Percentiles rank a stretch among this genome's conserved stretches.
These are phyloP conservation scores for Cordyceps fumosorosea DNA, from an alignment of 2,329 filamentous ascomycete species.

Conservation along the genomic window DNA sequence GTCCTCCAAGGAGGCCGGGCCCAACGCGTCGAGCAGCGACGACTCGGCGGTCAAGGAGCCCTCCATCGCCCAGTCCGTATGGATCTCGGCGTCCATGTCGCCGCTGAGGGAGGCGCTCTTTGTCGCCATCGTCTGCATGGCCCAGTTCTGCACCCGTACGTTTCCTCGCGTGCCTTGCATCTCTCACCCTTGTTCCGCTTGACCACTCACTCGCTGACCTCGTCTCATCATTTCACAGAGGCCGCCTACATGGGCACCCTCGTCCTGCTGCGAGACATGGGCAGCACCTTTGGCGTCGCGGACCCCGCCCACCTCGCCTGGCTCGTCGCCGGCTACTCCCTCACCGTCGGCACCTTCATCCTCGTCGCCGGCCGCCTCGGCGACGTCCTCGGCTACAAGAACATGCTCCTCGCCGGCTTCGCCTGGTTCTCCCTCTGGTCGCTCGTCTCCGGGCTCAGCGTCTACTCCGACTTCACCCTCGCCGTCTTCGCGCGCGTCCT, in stretches of 20 bases:
- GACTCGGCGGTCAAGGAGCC: not conserved
- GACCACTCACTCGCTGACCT: not conserved
- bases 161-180: too few relatives aligned
- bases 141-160: constrained; percentile 35
- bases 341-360: constrained; percentile 52
- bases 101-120: constrained; percentile 29
- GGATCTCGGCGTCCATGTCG: constrained; percentile 20
- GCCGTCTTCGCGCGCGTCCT: constrained; percentile 48
- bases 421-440: constrained; percentile 50
- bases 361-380: constrained; percentile 51
- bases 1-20: not conserved
- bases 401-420: constrained; percentile 46
- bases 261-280: constrained; percentile 42
- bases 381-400: constrained; percentile 51
- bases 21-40: not conserved
- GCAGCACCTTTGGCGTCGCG: constrained; percentile 36
- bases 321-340: constrained; percentile 50
- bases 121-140: constrained; percentile 37
- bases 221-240: constrained; percentile 21
- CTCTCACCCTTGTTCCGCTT: too few relatives aligned
- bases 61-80: constrained; percentile 12
- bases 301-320: constrained; percentile 43
- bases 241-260: constrained; percentile 30
- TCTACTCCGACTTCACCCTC: constrained; percentile 34
- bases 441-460: constrained; percentile 36